Conservation (phyloP, 108 stramenopile genomes). For the Nannochloropsis gaditana region DNA sequence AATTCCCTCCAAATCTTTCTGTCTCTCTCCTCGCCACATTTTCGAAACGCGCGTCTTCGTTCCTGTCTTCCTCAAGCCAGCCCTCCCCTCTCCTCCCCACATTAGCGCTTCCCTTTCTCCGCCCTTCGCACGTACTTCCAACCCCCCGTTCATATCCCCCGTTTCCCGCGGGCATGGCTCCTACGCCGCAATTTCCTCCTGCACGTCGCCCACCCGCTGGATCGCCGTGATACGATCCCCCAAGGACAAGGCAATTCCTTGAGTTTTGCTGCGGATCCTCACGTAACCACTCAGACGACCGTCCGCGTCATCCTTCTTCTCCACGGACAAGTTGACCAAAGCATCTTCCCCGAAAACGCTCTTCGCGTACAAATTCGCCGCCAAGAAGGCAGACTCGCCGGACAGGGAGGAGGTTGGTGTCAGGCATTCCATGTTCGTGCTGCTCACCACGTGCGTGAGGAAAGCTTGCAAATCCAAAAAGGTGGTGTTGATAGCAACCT, state of each 20-base stretch:
- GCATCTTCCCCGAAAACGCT: constrained; percentile 98
- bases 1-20: too few species aligned
- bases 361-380: constrained; percentile 95
- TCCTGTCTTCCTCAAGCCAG: background rate
- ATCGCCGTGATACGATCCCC: constrained; percentile 97
- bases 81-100: background rate
- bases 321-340: constrained; percentile 95
- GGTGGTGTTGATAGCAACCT: constrained; percentile 68
- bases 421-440: constrained; percentile 95
- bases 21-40: too few species aligned
- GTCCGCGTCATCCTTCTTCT: constrained; percentile 94
- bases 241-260: constrained; percentile 96
- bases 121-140: background rate
- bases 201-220: constrained; percentile 59
- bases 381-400: constrained; percentile 68
- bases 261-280: constrained; percentile 97
- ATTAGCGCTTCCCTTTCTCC: background rate
- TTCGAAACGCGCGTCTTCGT: background rate
- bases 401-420: constrained; percentile 65
- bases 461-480: constrained; percentile 78
- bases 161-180: background rate
- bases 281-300: constrained; percentile 95
- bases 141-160: background rate
- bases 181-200: background rate
- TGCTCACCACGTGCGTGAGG: constrained; percentile 83